Conservation (phyloP, 192 early-diverging fungal genomes). For the Coemansia sp. region DNA sequence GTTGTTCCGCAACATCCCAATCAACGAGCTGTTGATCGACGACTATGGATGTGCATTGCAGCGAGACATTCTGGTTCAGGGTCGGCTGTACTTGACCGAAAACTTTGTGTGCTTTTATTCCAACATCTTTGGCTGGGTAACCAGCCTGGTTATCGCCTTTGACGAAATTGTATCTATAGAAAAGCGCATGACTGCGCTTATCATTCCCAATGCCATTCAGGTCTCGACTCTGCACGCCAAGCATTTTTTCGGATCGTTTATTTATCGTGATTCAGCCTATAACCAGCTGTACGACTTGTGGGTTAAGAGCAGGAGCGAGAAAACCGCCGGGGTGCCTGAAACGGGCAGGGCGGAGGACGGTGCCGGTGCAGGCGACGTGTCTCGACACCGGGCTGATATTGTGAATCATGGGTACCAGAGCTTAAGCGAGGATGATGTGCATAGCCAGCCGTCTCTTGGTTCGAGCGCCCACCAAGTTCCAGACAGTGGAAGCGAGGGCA, state of each 20-base stretch:
- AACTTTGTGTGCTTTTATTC: conserved; percentile 80
- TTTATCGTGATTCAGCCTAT: conserved; percentile 76
- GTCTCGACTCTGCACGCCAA: conserved; percentile 69
- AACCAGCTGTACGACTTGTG: conserved; percentile 71
- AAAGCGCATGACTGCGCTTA: conserved; percentile 76
- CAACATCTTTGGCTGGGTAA: conserved; percentile 90
- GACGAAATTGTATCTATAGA: conserved; percentile 80
- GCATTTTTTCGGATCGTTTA: conserved; percentile 83
- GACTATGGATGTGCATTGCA: conserved; percentile 85
- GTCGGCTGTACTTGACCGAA: conserved; percentile 78
- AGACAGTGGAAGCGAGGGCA: conserved; percentile 1
- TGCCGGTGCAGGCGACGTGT: conserved; percentile 37
- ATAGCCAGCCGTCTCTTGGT: not conserved
- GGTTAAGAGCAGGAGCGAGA: conserved; percentile 47
- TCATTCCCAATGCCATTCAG: conserved; percentile 88
- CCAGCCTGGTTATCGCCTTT: conserved; percentile 71
- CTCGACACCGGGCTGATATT: conserved; percentile 28
- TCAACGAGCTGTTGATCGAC: conserved; percentile 54
- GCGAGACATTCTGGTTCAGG: conserved; percentile 86
- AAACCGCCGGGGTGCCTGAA: conserved; percentile 40
- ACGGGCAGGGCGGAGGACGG: conserved; percentile 42
- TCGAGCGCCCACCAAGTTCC: not conserved
- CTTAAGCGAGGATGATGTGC: conserved; percentile 20
- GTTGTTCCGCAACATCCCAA: conserved; percentile 55
- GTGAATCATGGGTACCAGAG: conserved; percentile 43